Conservation (phyloP, 108 stramenopile genomes). For the Phaeodactylum tricornutum region DNA sequence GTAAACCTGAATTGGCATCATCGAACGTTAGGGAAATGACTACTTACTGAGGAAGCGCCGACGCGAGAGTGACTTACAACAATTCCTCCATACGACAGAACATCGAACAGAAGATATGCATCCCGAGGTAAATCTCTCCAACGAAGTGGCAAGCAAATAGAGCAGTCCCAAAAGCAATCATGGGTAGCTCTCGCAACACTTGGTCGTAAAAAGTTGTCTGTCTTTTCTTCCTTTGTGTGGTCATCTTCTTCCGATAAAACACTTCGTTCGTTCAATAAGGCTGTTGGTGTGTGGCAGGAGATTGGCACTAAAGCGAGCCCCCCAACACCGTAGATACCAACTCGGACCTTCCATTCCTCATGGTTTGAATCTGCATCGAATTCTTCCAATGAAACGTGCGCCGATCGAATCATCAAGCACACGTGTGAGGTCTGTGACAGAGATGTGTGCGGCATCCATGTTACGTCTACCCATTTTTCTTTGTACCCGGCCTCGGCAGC, state of each 20-base stretch:
- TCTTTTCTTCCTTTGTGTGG: too few species aligned
- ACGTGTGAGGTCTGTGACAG: constrained; percentile 42
- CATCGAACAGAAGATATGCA: constrained; percentile 45
- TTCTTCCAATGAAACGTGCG: constrained; percentile 6
- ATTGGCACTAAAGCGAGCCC: constrained; percentile 24
- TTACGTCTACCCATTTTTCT: constrained; percentile 27
- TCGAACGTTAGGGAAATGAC: not conserved
- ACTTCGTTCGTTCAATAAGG: not conserved
- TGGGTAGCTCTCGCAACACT: constrained; percentile 15
- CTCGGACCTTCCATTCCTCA: constrained; percentile 13
- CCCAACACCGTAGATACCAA: constrained; percentile 15
- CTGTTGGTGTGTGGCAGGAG: constrained; percentile 7
- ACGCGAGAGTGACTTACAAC: constrained; percentile 10
- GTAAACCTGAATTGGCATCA: constrained; percentile 9
- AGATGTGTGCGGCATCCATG: constrained; percentile 54
- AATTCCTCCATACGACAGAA: constrained; percentile 20
- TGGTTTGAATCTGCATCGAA: not conserved
- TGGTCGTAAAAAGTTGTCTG: constrained; percentile 5
- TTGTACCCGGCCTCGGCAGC: not conserved
- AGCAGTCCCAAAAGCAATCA: constrained; percentile 21
- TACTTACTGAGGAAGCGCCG: not conserved
- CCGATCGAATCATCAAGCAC: constrained; percentile 23
- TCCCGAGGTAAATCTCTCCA: constrained; percentile 80
- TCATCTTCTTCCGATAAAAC: not conserved
- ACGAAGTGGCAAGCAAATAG: constrained; percentile 49